phyloP scores from a whole-genome alignment of 2,329 filamentous ascomycete species.

The Ceratocystiopsis brevicomis region DNA sequence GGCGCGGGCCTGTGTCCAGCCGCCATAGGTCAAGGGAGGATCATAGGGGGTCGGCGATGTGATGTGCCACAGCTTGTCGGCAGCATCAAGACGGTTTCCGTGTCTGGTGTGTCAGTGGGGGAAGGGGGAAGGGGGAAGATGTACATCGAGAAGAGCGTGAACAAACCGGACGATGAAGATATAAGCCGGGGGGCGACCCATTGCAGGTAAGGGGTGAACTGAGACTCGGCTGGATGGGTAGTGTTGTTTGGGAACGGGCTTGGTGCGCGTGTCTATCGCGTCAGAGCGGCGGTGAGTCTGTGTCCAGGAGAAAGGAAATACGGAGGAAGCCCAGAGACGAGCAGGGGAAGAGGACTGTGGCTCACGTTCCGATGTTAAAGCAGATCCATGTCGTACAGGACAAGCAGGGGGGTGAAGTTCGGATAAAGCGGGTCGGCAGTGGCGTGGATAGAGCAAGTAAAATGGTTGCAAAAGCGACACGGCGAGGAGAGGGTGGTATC shows the following conservation, averaged over 20 bases:
- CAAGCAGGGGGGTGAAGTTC: too few relatives aligned
- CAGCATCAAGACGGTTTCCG: slow-evolving; percentile 81
- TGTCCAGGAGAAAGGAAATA: too few relatives aligned
- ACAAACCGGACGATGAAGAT: slow-evolving; percentile 31
- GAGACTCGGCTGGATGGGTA: too few relatives aligned
- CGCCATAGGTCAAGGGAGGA: slow-evolving; percentile 82
- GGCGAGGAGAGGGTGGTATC: neutral
- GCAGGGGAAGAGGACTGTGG: neutral
- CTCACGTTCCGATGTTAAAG: neutral
- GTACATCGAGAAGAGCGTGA: neutral
- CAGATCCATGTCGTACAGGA: neutral
- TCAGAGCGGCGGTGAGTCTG: too few relatives aligned
- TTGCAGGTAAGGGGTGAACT: slow-evolving; percentile 8
- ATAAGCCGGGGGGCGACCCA: slow-evolving; percentile 30
- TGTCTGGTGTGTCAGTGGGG: slow-evolving; percentile 34
- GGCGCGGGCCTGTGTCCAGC: slow-evolving; percentile 71
- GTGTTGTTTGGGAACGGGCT: too few relatives aligned
- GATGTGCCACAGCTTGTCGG: slow-evolving; percentile 88
- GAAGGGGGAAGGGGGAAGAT: neutral
- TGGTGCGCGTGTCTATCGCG: too few relatives aligned
- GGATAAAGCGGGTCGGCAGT: neutral
- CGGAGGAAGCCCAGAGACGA: neutral
- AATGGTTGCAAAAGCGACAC: neutral
- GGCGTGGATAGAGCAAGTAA: neutral
- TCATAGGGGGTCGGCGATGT: slow-evolving; percentile 89